phyloP scores from a whole-genome alignment of 116 monocot species.

The Dioscorea cayenensis region DNA sequence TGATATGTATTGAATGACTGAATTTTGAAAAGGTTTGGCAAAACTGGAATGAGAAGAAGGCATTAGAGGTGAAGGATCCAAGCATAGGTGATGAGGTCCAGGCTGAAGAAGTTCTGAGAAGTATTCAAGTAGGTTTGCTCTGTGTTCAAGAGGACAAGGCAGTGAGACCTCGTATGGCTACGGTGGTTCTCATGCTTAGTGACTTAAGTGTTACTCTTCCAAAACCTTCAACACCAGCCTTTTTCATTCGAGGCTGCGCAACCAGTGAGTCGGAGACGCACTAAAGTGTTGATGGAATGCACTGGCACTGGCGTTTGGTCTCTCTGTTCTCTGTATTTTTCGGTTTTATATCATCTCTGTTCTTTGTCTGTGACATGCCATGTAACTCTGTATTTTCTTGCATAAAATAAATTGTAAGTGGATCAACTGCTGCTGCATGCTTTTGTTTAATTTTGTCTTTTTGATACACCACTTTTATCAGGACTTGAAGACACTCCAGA shows the following conservation, averaged over 20 bases:
- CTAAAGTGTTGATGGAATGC: too few species aligned
- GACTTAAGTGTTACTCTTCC: background rate
- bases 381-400: too few species aligned
- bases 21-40: slow-evolving; percentile 21
- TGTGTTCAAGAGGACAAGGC: slow-evolving; percentile 28
- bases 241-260: background rate
- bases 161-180: slow-evolving; percentile 14
- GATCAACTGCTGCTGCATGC: too few species aligned
- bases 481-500: too few species aligned
- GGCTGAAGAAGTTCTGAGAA: slow-evolving; percentile 12
- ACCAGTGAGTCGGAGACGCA: background rate
- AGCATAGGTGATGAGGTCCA: slow-evolving; percentile 1
- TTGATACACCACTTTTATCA: too few species aligned
- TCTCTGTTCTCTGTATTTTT: too few species aligned
- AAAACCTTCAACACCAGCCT: background rate
- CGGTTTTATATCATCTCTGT: too few species aligned
- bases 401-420: too few species aligned
- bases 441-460: too few species aligned
- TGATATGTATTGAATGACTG: background rate
- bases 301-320: too few species aligned
- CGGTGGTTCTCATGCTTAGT: slow-evolving; percentile 1
- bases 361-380: too few species aligned
- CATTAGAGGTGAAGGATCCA: slow-evolving; percentile 10
- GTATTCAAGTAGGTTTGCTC: slow-evolving; percentile 24
- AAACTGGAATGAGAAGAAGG: slow-evolving; percentile 17